Evolutionary conservation across 495 filamentous ascomycete species (phyloP).

Genomic region (Annulohypoxylon moriforme): DNA sequence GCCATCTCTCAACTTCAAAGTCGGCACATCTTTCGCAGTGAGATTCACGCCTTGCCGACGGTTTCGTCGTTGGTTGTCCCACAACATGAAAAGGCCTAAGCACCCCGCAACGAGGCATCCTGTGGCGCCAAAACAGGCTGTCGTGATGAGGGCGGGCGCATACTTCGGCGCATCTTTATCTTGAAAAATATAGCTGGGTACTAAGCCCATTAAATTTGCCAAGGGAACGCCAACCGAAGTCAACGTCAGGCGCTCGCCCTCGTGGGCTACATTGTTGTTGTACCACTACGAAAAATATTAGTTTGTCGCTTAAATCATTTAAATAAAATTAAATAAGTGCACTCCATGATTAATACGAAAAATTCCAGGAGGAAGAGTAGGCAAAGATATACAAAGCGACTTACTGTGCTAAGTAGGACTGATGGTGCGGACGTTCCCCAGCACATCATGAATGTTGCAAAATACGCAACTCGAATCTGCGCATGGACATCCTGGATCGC

Average conservation of each 20-base stretch:
- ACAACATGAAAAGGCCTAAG: slow-evolving; percentile 75
- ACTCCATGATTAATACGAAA: not conserved
- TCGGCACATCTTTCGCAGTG: slow-evolving; percentile 73
- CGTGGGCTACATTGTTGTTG: slow-evolving; percentile 84
- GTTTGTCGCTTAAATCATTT: slow-evolving; percentile 2
- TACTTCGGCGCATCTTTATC: slow-evolving; percentile 77
- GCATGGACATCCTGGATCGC: slow-evolving; percentile 69
- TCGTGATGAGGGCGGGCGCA: slow-evolving; percentile 76
- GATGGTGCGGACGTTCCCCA: slow-evolving; percentile 73
- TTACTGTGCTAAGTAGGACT: slow-evolving; percentile 62
- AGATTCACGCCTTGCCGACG: slow-evolving; percentile 68
- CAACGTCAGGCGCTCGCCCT: slow-evolving; percentile 74
- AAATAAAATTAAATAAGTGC: not conserved
- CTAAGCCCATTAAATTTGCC: slow-evolving; percentile 85
- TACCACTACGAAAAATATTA: slow-evolving; percentile 63
- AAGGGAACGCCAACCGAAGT: slow-evolving; percentile 80
- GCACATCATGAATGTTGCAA: slow-evolving; percentile 85
- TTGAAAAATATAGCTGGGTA: slow-evolving; percentile 80
- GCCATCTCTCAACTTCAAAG: slow-evolving; percentile 74
- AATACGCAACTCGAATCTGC: slow-evolving; percentile 74
- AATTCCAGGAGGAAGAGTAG: slow-evolving; percentile 17
- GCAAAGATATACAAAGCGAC: no score
- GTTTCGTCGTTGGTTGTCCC: slow-evolving; percentile 75
- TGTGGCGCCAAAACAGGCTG: slow-evolving; percentile 75
- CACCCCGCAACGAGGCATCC: slow-evolving; percentile 68